phyloP scores from a whole-genome alignment of 2,329 filamentous ascomycete genomes.

The Scedosporium apiospermum region DNA sequence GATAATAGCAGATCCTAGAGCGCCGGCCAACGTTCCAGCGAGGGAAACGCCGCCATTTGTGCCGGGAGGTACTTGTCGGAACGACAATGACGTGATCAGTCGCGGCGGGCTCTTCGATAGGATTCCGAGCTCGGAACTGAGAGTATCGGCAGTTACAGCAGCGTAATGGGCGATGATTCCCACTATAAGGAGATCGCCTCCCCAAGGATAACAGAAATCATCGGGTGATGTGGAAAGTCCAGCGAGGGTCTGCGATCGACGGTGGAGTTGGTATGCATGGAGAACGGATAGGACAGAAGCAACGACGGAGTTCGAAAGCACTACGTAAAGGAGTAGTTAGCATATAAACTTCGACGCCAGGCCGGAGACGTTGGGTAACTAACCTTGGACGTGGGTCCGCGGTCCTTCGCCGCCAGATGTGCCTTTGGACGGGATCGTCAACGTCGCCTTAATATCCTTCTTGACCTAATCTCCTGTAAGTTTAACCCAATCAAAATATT shows the following conservation, averaged over 20 bases:
- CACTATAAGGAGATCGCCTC: conserved; percentile 52
- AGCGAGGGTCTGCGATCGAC: conserved; percentile 31
- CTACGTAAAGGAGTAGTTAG: conserved; percentile 22
- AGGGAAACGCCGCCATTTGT: conserved; percentile 89
- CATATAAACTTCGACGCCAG: neutral
- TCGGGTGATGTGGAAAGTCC: conserved; percentile 24
- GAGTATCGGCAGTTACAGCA: conserved; percentile 84
- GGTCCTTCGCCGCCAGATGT: conserved; percentile 69
- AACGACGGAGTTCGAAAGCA: conserved; percentile 78
- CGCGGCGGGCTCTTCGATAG: conserved; percentile 66
- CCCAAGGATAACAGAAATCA: conserved; percentile 48
- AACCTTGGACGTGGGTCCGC: conserved; percentile 72
- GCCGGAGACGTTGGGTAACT: conserved; percentile 2
- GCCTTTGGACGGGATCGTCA: conserved; percentile 72
- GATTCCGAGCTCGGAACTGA: conserved; percentile 91
- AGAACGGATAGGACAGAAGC: conserved; percentile 57
- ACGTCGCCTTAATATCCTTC: conserved; percentile 69
- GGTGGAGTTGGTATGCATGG: conserved; percentile 49
- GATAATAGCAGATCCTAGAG: conserved; percentile 65
- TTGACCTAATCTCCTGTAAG: conserved; percentile 53
- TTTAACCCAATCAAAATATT: neutral
- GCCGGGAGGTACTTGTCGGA: conserved; percentile 74
- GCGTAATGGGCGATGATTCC: conserved; percentile 78
- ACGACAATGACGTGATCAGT: conserved; percentile 70
- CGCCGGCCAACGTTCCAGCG: conserved; percentile 62